Percentiles rank a stretch among this genome's conserved stretches.
These are phyloP conservation scores for Bauhinia variegata DNA, from an alignment of 306 rosid genomes.

Conservation along the genomic window DNA sequence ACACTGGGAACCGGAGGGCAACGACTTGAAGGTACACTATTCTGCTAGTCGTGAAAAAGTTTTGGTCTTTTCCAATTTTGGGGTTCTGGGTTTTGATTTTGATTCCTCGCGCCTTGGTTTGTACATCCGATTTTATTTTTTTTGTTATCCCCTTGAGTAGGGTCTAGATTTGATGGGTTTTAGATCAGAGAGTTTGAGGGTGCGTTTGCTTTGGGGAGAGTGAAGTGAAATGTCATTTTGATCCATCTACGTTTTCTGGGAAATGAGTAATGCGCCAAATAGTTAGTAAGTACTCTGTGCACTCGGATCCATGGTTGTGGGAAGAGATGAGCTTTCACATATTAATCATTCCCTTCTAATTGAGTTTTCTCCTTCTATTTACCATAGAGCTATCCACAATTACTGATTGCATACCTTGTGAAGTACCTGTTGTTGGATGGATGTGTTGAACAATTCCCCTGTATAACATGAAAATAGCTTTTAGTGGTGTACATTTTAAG, in stretches of 20 bases:
- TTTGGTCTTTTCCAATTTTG: neutral
- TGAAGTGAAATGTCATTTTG: neutral
- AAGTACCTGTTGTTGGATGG: neutral
- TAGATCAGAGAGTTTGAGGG: neutral
- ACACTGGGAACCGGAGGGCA: conserved; percentile 2
- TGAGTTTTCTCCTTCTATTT: too few relatives aligned
- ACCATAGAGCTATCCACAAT: neutral
- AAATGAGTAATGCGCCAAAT: conserved; percentile 1
- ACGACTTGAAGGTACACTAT: conserved; percentile 15
- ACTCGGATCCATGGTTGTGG: conserved; percentile 7
- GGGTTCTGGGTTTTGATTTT: neutral
- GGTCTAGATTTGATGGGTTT: conserved; percentile 33
- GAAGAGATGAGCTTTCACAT: neutral
- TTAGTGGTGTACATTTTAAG: neutral
- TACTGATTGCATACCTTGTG: neutral
- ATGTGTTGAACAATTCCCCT: neutral
- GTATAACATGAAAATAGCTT: neutral
- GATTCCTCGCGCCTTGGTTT: neutral
- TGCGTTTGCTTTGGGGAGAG: conserved; percentile 25
- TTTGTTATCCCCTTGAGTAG: neutral
- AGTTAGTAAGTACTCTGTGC: neutral
- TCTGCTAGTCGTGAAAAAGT: neutral
- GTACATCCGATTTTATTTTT: conserved; percentile 5
- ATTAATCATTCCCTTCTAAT: neutral
- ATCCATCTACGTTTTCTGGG: neutral